A percentile compares a stretch with the other conserved stretches of the same genome.
phyloP scores from a whole-genome alignment of 768 basidiomycete species.

The Lactarius indigo region DNA sequence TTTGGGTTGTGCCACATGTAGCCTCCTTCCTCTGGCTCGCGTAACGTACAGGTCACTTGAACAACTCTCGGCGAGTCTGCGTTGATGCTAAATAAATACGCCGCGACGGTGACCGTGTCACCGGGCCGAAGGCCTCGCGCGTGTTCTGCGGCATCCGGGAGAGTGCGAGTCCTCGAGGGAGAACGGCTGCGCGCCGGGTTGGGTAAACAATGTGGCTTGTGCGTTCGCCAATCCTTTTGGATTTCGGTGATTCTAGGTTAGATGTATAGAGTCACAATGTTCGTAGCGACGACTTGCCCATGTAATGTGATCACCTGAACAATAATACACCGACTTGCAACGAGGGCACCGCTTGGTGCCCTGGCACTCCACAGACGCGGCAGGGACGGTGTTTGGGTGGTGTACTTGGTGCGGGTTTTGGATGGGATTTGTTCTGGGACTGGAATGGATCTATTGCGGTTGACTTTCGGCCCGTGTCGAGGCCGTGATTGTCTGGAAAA shows the following conservation, averaged over 20 bases:
- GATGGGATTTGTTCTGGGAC: slow-evolving; percentile 7
- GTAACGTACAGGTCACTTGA: slow-evolving; percentile 14
- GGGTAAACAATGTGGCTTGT: slow-evolving; percentile 19
- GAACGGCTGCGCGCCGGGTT: slow-evolving; percentile 17
- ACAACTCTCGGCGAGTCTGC: slow-evolving; percentile 15
- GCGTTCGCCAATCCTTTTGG: slow-evolving; percentile 16
- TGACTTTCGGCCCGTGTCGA: neutral
- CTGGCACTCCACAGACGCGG: slow-evolving; percentile 20
- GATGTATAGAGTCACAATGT: neutral
- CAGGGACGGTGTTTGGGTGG: slow-evolving; percentile 18
- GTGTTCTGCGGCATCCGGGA: slow-evolving; percentile 14
- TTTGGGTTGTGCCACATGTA: slow-evolving; percentile 20
- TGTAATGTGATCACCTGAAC: slow-evolving; percentile 14
- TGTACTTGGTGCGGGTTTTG: slow-evolving; percentile 2
- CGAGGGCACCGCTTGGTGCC: slow-evolving; percentile 16
- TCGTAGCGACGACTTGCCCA: slow-evolving; percentile 3
- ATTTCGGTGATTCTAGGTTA: neutral
- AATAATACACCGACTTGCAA: slow-evolving; percentile 22
- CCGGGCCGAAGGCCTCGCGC: slow-evolving; percentile 14
- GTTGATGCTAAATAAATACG: slow-evolving; percentile 21
- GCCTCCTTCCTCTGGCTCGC: slow-evolving; percentile 17
- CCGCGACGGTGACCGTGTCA: slow-evolving; percentile 8
- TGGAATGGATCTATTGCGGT: neutral
- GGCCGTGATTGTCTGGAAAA: neutral
- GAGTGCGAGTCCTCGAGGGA: slow-evolving; percentile 17